phyloP scores from a whole-genome alignment of 345 rosid species.

The Salix arbutifolia region DNA sequence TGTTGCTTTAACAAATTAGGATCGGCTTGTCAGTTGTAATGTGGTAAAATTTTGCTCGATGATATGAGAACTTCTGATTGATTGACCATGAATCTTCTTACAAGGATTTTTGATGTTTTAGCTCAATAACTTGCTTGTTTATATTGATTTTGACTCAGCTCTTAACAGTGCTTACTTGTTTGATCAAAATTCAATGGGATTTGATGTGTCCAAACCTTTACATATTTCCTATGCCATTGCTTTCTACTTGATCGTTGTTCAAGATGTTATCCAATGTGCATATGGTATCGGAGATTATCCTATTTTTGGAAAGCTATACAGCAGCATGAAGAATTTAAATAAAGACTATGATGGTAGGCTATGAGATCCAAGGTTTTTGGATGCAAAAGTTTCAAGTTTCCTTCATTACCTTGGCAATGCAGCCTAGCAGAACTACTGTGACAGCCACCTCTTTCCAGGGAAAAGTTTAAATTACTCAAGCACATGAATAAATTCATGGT shows the following conservation, averaged over 20 bases:
- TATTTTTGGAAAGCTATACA: neutral
- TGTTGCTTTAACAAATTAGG: neutral
- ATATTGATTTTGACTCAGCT: neutral
- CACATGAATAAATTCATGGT: too few relatives aligned
- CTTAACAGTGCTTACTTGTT: neutral
- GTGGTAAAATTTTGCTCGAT: neutral
- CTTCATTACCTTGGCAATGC: neutral
- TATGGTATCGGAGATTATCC: neutral
- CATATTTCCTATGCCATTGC: neutral
- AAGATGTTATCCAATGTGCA: neutral
- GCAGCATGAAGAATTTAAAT: too few relatives aligned
- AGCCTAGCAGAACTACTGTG: neutral
- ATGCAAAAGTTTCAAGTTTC: neutral
- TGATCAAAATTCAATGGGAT: neutral
- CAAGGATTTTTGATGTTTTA: neutral
- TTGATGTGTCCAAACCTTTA: neutral
- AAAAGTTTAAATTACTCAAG: too few relatives aligned
- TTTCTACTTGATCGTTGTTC: neutral
- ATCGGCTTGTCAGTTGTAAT: neutral
- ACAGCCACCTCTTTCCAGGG: too few relatives aligned
- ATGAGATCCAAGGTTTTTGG: too few relatives aligned
- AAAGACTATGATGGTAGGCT: too few relatives aligned
- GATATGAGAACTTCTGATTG: neutral
- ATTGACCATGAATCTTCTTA: neutral
- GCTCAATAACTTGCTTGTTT: neutral